These are phyloP conservation scores for Aspergillus amoenus DNA, from an alignment of 2,329 filamentous ascomycete genomes.

Conservation along the genomic window DNA sequence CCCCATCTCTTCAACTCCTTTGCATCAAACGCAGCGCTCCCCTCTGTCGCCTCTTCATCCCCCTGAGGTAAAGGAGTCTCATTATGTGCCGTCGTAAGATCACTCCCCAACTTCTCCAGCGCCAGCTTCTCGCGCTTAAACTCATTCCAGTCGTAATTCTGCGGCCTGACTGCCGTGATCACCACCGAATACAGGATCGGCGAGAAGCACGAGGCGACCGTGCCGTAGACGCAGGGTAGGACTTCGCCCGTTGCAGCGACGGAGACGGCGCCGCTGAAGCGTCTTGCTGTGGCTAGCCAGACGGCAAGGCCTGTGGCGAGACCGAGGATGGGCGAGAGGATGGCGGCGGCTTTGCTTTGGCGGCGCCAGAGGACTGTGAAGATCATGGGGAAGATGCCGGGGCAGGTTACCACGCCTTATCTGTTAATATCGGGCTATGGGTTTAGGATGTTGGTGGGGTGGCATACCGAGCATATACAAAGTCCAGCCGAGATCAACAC, in stretches of 20 bases:
- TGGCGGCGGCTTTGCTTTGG: constrained; percentile 51
- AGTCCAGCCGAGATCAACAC: constrained; percentile 56
- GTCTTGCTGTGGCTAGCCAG: constrained; percentile 52
- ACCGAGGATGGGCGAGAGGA: constrained; percentile 52
- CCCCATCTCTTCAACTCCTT: constrained; percentile 49
- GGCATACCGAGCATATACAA: constrained; percentile 51
- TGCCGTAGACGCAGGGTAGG: constrained; percentile 55
- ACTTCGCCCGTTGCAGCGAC: constrained; percentile 51
- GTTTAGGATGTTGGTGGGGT: too few species aligned
- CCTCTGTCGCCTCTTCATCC: background rate
- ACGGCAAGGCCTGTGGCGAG: constrained; percentile 53
- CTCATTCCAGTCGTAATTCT: constrained; percentile 43
- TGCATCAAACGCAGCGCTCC: constrained; percentile 24
- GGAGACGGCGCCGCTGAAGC: constrained; percentile 49
- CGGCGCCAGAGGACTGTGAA: constrained; percentile 55
- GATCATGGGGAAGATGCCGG: constrained; percentile 54
- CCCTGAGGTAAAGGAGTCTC: background rate
- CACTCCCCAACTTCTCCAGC: background rate
- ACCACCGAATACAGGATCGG: constrained; percentile 51
- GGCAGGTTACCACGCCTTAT: constrained; percentile 51
- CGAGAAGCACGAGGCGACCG: constrained; percentile 54
- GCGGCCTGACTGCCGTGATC: constrained; percentile 48
- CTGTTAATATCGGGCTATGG: background rate
- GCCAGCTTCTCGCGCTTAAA: constrained; percentile 34
- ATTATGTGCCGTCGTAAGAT: constrained; percentile 26